Percentiles rank a stretch among this genome's conserved stretches.
These are phyloP conservation scores for Daldinia sp. DNA, from an alignment of 2,329 filamentous ascomycete species.

Conservation along the genomic window DNA sequence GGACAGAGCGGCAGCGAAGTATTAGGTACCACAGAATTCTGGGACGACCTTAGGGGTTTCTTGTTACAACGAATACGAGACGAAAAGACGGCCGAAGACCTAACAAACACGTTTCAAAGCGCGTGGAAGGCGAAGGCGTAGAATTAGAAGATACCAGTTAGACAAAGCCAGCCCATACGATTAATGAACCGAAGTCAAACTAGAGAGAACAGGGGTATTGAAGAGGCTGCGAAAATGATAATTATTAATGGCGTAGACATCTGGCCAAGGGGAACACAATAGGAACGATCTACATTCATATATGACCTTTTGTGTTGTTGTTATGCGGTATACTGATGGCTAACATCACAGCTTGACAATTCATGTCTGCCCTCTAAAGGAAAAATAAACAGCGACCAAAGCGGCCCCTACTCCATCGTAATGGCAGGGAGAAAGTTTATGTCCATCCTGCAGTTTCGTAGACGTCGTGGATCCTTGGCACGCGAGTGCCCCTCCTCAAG, in stretches of 20 bases:
- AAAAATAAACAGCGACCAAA: conserved; percentile 47
- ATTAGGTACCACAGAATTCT: conserved; percentile 80
- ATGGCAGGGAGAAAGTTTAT: conserved; percentile 37
- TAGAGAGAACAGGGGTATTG: conserved; percentile 1
- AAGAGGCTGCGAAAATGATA: conserved; percentile 13
- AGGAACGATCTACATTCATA: conserved; percentile 50
- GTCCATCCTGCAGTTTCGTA: conserved; percentile 47
- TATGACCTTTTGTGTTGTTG: conserved; percentile 48
- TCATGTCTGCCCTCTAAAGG: conserved; percentile 49
- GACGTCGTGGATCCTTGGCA: conserved; percentile 45
- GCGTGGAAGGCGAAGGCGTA: conserved; percentile 71
- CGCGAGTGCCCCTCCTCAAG: conserved; percentile 34
- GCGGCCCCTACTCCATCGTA: conserved; percentile 42
- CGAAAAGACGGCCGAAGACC: conserved; percentile 70
- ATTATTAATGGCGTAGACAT: conserved; percentile 36
- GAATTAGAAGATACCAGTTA: conserved; percentile 17
- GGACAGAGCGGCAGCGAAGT: conserved; percentile 69
- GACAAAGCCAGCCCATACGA: not conserved
- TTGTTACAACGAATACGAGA: conserved; percentile 83
- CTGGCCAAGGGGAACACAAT: conserved; percentile 36
- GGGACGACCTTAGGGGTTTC: conserved; percentile 86
- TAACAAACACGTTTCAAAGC: conserved; percentile 75
- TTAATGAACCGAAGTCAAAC: not conserved
- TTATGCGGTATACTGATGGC: conserved; percentile 50
- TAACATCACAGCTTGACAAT: conserved; percentile 52